These are phyloP conservation scores for Suillus ampliporus DNA, from an alignment of 768 basidiomycete genomes.

Conservation along the genomic window DNA sequence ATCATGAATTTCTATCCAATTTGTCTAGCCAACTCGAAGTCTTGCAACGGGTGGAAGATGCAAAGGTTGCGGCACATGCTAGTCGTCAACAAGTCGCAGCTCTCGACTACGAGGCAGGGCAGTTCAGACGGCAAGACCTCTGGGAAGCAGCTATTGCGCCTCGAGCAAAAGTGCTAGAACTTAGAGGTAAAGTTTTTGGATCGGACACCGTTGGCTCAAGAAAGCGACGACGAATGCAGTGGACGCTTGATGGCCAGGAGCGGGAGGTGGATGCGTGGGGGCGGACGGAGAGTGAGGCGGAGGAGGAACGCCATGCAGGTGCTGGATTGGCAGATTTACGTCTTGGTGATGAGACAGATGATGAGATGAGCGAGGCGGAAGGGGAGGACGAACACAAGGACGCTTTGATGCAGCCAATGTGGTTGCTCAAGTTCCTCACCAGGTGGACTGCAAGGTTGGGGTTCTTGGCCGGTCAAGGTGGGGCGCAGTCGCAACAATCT, in stretches of 20 bases:
- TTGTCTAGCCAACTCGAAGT: conserved; percentile 54
- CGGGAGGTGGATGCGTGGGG: conserved; percentile 70
- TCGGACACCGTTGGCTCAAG: conserved; percentile 51
- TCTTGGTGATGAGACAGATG: conserved; percentile 36
- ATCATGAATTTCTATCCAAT: conserved; percentile 51
- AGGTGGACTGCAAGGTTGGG: conserved; percentile 77
- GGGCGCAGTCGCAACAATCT: conserved; percentile 16
- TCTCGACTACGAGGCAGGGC: conserved; percentile 73
- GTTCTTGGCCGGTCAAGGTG: conserved; percentile 34
- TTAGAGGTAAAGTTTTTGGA: conserved; percentile 76
- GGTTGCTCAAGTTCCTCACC: conserved; percentile 77
- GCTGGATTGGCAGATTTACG: conserved; percentile 21
- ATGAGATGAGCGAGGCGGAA: conserved; percentile 33
- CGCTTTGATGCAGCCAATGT: conserved; percentile 70
- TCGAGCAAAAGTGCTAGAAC: conserved; percentile 63
- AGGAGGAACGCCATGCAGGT: conserved; percentile 60
- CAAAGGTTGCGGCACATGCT: conserved; percentile 54
- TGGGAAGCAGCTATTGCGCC: conserved; percentile 69
- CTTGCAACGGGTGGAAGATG: conserved; percentile 56
- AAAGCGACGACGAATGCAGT: conserved; percentile 69
- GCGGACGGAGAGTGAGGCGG: conserved; percentile 77
- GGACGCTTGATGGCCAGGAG: conserved; percentile 68
- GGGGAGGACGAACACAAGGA: conserved; percentile 34
- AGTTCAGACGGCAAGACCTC: conserved; percentile 67
- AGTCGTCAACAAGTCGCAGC: conserved; percentile 57